These are phyloP conservation scores for Brassica cretica DNA, from an alignment of 345 rosid species.

Conservation along the genomic window DNA sequence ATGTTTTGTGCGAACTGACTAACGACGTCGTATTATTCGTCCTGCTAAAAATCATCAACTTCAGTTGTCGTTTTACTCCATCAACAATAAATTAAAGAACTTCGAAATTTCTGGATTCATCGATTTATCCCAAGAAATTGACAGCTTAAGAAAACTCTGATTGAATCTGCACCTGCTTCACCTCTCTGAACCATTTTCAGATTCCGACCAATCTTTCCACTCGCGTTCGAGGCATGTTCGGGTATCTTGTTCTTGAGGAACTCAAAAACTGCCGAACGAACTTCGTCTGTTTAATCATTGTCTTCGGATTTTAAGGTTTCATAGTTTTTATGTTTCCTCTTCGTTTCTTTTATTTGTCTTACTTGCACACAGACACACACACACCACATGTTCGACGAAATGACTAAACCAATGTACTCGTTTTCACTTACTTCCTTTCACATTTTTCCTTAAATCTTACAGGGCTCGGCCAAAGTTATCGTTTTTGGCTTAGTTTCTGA, in stretches of 20 bases:
- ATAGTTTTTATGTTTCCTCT: background rate
- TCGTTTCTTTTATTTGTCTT: background rate
- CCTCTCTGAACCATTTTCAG: background rate
- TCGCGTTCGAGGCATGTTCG: background rate
- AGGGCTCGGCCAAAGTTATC: conserved; percentile 7
- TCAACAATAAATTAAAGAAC: background rate
- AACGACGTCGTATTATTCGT: background rate
- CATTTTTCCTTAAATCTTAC: background rate
- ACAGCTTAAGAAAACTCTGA: background rate
- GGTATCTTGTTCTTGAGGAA: conserved; percentile 1
- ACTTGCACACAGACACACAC: background rate
- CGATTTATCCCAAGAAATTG: background rate
- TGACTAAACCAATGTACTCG: background rate
- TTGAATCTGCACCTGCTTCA: background rate
- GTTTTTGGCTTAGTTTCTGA: background rate
- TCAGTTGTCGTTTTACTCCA: background rate
- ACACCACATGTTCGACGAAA: conserved; percentile 23
- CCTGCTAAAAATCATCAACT: background rate
- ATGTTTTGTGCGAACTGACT: background rate
- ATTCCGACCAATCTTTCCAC: background rate
- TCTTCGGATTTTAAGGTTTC: background rate
- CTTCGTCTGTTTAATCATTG: background rate
- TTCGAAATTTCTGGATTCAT: background rate
- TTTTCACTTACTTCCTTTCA: background rate
- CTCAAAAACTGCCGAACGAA: background rate